Evolutionary conservation across 2,329 filamentous ascomycete species (phyloP), one percentile per base, ranked within the genome.

Genomic region (Aspergillus glaucus): DNA sequence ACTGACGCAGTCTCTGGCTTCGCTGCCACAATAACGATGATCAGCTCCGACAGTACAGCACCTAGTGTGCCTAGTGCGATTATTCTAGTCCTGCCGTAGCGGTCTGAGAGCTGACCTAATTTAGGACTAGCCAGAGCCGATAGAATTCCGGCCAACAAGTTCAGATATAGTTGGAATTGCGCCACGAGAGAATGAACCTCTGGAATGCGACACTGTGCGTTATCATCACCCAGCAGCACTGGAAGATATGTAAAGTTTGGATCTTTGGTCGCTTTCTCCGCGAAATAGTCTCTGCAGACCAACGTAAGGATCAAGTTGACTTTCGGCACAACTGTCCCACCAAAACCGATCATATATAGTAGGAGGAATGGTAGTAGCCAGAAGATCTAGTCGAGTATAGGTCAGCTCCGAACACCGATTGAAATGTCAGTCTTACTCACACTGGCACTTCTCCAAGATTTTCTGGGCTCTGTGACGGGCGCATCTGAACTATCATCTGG

Each of bases 341-440:
- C 93, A 67, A 93, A 92, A 0, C 91, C 90, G 47, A 94, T 74
- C 0, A 89, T 88, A 63, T 89, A 92, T 41, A 95, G 69, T 48
- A 87, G 77, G 68, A 91, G 93, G 0, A 90, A 87, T 0, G 80
- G 81, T 6, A 97, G 68, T 4, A 97, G 76, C 88, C 90, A 97
- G 68, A 78, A 88, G 46, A 94, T 81, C 87, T 88, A 48, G 51
- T 32, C 28, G 19, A 44, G 10, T 15, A 12, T 19, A 6, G 49
- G 49, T 52, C 24, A 51, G 50, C 19, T 2, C 9, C 8, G 28
- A 26, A 40, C 15, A n/a, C 22, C 15, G 9, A 48, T 53, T 36
- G 22, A 30, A 36, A 28, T 19, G 28, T 40, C 19, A 17, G 12
- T 40, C 15, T 12, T 36, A 59, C 71, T 62, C 67, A 78, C 77